Percentiles rank a stretch among this genome's conserved stretches.
Evolutionary conservation across 805 yeast genomes (phyloP).

Genomic region (Metschnikowia aberdeeniae): DNA sequence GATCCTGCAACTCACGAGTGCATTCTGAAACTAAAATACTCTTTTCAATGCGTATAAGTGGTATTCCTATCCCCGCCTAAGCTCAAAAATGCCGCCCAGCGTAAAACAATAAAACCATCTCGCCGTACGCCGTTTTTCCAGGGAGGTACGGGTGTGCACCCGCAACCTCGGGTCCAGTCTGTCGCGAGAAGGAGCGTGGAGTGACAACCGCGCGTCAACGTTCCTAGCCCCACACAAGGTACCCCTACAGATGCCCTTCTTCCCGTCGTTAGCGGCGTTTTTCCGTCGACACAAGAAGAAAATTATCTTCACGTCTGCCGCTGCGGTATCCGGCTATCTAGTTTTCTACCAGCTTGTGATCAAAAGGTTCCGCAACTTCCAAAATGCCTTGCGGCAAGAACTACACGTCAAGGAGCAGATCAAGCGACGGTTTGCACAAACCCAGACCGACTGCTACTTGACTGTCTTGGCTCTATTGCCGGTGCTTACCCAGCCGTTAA

Average conservation of each 20-base stretch:
- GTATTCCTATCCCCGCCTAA: too few species aligned
- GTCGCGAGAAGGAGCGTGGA: slow-evolving; percentile 2
- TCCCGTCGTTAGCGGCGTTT: slow-evolving; percentile 37
- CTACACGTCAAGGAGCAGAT: slow-evolving; percentile 47
- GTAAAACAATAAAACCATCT: too few species aligned
- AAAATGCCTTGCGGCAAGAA: slow-evolving; percentile 38
- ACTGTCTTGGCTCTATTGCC: slow-evolving; percentile 82
- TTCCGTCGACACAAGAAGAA: slow-evolving; percentile 39
- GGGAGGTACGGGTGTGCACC: not conserved
- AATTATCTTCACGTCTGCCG: slow-evolving; percentile 30
- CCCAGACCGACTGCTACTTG: slow-evolving; percentile 83
- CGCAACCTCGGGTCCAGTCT: slow-evolving; percentile 1
- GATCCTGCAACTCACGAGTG: too few species aligned
- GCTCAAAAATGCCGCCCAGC: too few species aligned
- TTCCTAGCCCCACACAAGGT: not conserved
- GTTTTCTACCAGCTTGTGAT: slow-evolving; percentile 37
- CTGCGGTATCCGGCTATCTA: slow-evolving; percentile 33
- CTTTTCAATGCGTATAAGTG: too few species aligned
- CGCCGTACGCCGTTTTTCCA: too few species aligned
- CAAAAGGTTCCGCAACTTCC: slow-evolving; percentile 36
- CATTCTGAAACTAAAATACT: too few species aligned
- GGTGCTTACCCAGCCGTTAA: slow-evolving; percentile 61
- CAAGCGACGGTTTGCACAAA: slow-evolving; percentile 80
- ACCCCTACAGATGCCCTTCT: slow-evolving; percentile 32
- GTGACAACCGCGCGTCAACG: slow-evolving; percentile 3